A percentile compares a stretch with the other conserved stretches of the same genome.
Conservation (phyloP, 1,284 basidiomycete genomes). For the Trichosporon faecale region DNA sequence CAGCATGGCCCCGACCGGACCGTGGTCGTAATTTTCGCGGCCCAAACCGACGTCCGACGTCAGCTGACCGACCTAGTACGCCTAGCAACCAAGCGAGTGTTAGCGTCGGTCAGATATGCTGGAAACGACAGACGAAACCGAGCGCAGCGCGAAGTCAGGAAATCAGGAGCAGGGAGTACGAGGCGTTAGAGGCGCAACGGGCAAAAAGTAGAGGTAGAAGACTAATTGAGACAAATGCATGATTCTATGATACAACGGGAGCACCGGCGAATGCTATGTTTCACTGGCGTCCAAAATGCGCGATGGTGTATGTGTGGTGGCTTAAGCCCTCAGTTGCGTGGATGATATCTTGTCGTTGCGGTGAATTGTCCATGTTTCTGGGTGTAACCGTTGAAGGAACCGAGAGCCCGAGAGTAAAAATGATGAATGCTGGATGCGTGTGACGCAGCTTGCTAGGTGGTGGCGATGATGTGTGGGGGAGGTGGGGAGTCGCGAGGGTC, state of each 20-base stretch:
- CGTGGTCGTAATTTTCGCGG: neutral
- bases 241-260: neutral
- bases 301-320: constrained; percentile 1
- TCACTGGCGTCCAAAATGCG: neutral
- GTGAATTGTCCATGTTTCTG: neutral
- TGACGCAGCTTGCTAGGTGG: neutral
- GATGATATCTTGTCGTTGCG: neutral
- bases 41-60: neutral
- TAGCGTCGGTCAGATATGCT: neutral
- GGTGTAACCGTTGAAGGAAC: neutral
- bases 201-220: neutral
- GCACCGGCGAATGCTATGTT: neutral
- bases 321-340: constrained; percentile 2
- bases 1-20: neutral
- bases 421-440: neutral
- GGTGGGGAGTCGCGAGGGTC: neutral
- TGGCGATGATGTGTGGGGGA: neutral
- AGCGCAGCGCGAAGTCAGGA: neutral
- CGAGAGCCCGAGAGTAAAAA: neutral
- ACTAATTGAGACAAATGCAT: neutral
- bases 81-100: neutral
- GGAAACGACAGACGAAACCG: neutral
- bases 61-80: neutral
- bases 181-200: neutral
- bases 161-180: neutral